These are phyloP conservation scores for Fusarium domesticum DNA, from an alignment of 2,329 filamentous ascomycete species.

Conservation along the genomic window DNA sequence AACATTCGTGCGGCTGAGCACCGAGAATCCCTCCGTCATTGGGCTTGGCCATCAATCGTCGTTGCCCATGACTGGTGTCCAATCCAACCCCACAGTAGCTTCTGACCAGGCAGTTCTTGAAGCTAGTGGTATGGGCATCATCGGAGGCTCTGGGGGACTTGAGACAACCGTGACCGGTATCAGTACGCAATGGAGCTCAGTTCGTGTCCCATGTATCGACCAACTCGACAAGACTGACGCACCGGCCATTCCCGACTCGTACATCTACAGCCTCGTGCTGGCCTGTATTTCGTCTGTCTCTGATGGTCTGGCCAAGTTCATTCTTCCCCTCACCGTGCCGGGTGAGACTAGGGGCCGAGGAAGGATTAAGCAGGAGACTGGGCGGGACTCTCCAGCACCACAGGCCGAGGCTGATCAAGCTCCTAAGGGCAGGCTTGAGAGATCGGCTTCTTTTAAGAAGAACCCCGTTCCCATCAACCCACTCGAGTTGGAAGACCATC, in stretches of 20 bases:
- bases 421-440: slow-evolving; percentile 45
- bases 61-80: slow-evolving; percentile 61
- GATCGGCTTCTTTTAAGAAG: slow-evolving; percentile 67
- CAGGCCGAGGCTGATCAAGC: slow-evolving; percentile 37
- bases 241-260: slow-evolving; percentile 82
- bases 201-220: slow-evolving; percentile 85
- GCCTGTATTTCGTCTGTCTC: slow-evolving; percentile 88
- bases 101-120: slow-evolving; percentile 87
- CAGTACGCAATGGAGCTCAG: slow-evolving; percentile 85
- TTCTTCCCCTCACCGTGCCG: slow-evolving; percentile 85
- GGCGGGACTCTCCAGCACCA: slow-evolving; percentile 42
- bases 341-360: slow-evolving; percentile 59
- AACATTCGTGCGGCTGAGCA: slow-evolving; percentile 86
- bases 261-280: slow-evolving; percentile 84
- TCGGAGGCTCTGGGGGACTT: slow-evolving; percentile 66
- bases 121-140: slow-evolving; percentile 84
- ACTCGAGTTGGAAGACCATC: slow-evolving; percentile 68
- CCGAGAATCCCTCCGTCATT: slow-evolving; percentile 85
- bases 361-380: slow-evolving; percentile 44
- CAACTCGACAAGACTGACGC: slow-evolving; percentile 90
- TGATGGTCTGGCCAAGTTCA: slow-evolving; percentile 88
- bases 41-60: slow-evolving; percentile 87
- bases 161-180: slow-evolving; percentile 72
- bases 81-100: slow-evolving; percentile 53
- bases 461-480: slow-evolving; percentile 83